Evolutionary conservation across 345 rosid species (phyloP).

Genomic region (Boechera stricta): DNA sequence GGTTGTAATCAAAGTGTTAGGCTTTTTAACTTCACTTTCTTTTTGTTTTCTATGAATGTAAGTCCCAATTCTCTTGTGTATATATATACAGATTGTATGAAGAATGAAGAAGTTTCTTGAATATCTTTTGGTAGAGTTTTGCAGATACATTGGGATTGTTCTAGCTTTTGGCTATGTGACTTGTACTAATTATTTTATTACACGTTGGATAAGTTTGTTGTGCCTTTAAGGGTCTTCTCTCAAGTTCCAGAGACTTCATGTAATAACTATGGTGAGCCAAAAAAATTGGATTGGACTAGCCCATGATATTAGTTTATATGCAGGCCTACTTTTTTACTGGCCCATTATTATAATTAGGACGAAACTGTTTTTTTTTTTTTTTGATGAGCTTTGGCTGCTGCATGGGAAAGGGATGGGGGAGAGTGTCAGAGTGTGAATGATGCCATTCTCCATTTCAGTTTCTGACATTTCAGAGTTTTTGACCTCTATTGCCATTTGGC

Average conservation of each 20-base stretch:
- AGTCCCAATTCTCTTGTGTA: neutral
- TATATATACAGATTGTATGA: slow-evolving; percentile 6
- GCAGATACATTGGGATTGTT: slow-evolving; percentile 44
- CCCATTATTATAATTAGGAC: slow-evolving; percentile 15
- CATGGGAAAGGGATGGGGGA: slow-evolving; percentile 45
- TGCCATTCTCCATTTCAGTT: slow-evolving; percentile 36
- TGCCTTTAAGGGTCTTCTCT: slow-evolving; percentile 32
- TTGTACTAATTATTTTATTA: slow-evolving; percentile 16
- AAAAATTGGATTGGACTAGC: neutral
- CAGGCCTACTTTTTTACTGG: slow-evolving; percentile 19
- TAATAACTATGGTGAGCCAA: neutral
- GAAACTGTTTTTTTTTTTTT: neutral
- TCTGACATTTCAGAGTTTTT: slow-evolving; percentile 25
- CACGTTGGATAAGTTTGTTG: slow-evolving; percentile 29
- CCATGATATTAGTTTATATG: slow-evolving; percentile 24
- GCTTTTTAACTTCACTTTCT: neutral
- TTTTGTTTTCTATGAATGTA: slow-evolving; percentile 10
- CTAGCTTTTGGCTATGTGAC: slow-evolving; percentile 34
- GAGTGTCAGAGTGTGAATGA: slow-evolving; percentile 1
- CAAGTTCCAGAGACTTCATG: slow-evolving; percentile 46
- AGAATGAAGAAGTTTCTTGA: slow-evolving; percentile 44
- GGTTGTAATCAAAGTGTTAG: slow-evolving; percentile 1
- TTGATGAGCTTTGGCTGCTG: slow-evolving; percentile 30
- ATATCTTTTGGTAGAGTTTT: slow-evolving; percentile 27
- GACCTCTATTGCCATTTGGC: slow-evolving; percentile 35